Base-by-base conservation (phyloP, 2,329 filamentous ascomycete species). In the Truncatella angustata region DNA sequence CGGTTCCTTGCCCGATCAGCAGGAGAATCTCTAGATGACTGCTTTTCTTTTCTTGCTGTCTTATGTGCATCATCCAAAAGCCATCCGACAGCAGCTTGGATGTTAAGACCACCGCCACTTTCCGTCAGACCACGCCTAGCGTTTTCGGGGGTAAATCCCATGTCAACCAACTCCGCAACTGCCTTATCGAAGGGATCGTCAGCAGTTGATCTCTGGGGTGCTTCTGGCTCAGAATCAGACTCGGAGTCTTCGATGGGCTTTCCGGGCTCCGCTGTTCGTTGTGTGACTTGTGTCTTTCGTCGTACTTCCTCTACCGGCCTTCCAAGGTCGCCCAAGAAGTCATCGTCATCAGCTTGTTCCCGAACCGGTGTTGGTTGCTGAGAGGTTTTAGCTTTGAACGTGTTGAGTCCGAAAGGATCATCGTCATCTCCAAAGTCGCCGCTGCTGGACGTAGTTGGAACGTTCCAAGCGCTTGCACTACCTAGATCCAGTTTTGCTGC, bases 31-130 rank as follows among this genome's bases (percentile, higher is more conserved):
- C 72, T 71, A 14, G 80, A 78, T 35, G 82, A 76, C 6, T 82
- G 77, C 65, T 91, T 91, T 59, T 88, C 85, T 56, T 87, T 90
- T 32, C 26, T 34, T 21, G 91, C 83, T 66, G 95, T 87, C 35
- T 85, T 80, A 67, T 99, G 94, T 5, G 94, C 94, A 66, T 96
- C 90, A 52, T 95, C 94, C 32, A 99, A 73, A 9, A 99, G 79
- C 85, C 88, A 95, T 36, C 92, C 87, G 5, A 96, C 90, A 2
- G 93, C 93, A 45, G 85, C 87, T 67, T 96, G 91, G 9, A 96
- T 84, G 65, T 97, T 88, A 1, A 85, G 72, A 2, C 90, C 90
- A 3, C 85, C 86, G 4, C 90, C 87, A 28, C 89, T 96, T 62
- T 91, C 87, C 10, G 85, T 84, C 36, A 99, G 72, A 4, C 91